Conservation (phyloP, 2,329 filamentous ascomycete genomes). For the Cyclaneusma minus region DNA sequence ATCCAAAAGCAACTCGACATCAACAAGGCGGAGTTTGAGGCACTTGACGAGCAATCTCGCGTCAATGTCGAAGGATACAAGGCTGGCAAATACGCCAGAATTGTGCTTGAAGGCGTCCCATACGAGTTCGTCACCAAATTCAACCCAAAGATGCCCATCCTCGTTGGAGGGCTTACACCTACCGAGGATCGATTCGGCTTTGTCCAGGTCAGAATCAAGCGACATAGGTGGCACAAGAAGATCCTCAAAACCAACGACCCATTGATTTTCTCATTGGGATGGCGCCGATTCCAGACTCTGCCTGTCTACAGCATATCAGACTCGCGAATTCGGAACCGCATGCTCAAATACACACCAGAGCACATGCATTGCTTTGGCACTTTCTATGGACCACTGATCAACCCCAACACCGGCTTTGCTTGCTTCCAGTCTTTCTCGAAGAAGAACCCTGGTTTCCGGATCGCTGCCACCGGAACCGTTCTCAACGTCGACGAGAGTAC, state of each 20-base stretch:
- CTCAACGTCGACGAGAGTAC: conserved; percentile 88
- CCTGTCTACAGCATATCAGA: conserved; percentile 94
- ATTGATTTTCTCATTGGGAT: conserved; percentile 90
- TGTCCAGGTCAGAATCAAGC: conserved; percentile 90
- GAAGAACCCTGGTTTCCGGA: conserved; percentile 76
- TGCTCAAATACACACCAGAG: conserved; percentile 98
- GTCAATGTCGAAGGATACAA: conserved; percentile 77
- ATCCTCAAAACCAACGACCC: conserved; percentile 97
- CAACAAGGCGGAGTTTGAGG: conserved; percentile 86
- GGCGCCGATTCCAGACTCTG: conserved; percentile 84
- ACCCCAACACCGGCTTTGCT: conserved; percentile 90
- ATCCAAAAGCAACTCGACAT: conserved; percentile 94
- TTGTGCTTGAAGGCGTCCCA: conserved; percentile 78
- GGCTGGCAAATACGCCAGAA: conserved; percentile 83
- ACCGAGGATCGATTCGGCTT: conserved; percentile 95
- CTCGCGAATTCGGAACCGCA: conserved; percentile 81
- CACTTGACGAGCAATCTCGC: conserved; percentile 70
- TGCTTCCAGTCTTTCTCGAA: conserved; percentile 82
- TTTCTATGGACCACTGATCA: conserved; percentile 87
- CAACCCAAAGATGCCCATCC: conserved; percentile 64
- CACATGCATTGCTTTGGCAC: conserved; percentile 98
- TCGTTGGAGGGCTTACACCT: conserved; percentile 80
- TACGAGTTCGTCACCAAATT: conserved; percentile 81
- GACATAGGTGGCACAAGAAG: conserved; percentile 97
- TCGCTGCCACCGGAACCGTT: conserved; percentile 87